These are phyloP conservation scores for Zalaria obscura DNA, from an alignment of 2,329 filamentous ascomycete species.

Conservation along the genomic window DNA sequence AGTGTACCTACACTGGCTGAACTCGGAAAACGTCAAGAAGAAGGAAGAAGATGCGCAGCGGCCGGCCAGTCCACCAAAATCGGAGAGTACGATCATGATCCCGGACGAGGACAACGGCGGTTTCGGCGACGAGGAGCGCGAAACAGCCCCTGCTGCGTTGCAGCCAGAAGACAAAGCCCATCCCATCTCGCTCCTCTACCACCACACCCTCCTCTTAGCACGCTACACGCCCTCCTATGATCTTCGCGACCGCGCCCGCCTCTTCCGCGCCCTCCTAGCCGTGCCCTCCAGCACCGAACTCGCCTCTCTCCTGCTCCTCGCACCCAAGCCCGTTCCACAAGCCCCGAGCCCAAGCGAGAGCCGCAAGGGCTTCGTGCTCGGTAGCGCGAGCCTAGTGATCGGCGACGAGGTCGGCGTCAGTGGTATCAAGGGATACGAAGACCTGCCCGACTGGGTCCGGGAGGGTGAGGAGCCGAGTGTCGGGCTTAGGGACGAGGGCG, in stretches of 20 bases:
- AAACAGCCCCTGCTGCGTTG: slow-evolving; percentile 7
- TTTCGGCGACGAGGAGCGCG: slow-evolving; percentile 6
- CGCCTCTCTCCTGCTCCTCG: slow-evolving; percentile 77
- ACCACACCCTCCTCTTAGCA: slow-evolving; percentile 70
- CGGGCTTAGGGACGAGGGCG: slow-evolving; percentile 49
- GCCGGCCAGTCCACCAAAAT: background rate
- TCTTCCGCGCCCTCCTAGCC: slow-evolving; percentile 73
- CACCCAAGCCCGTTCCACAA: slow-evolving; percentile 86
- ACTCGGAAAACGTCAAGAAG: slow-evolving; percentile 36
- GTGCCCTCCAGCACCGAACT: slow-evolving; percentile 65
- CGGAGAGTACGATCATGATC: slow-evolving; percentile 12
- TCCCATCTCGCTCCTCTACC: slow-evolving; percentile 64
- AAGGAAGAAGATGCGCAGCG: slow-evolving; percentile 15
- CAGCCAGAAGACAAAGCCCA: slow-evolving; percentile 35
- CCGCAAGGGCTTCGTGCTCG: slow-evolving; percentile 62
- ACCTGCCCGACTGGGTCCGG: slow-evolving; percentile 72
- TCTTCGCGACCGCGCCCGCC: slow-evolving; percentile 74
- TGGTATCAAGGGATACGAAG: slow-evolving; percentile 64
- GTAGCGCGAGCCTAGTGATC: slow-evolving; percentile 73
- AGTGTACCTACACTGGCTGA: slow-evolving; percentile 82
- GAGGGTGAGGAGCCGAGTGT: slow-evolving; percentile 68
- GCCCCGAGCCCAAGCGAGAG: slow-evolving; percentile 79
- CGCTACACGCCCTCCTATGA: slow-evolving; percentile 94
- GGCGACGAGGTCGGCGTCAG: slow-evolving; percentile 61
- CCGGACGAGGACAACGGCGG: slow-evolving; percentile 10